phyloP scores from a whole-genome alignment of 495 filamentous ascomycete species.

The Talaromyces borbonicus region DNA sequence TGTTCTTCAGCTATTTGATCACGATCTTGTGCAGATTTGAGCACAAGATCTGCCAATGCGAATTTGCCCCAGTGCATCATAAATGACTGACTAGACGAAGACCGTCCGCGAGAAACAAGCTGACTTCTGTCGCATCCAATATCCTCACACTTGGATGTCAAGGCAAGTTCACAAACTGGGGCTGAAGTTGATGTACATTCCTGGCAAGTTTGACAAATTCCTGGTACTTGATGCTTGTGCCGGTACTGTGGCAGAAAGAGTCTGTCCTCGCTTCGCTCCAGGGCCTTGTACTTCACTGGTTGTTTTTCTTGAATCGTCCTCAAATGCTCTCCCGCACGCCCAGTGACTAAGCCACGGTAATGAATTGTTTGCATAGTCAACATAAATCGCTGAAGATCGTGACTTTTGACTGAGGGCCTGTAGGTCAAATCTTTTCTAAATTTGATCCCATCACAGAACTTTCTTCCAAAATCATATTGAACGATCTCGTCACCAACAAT shows the following conservation, averaged over 20 bases:
- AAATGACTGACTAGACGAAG: background rate
- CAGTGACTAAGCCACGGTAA: background rate
- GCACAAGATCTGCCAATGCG: constrained; percentile 16
- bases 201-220: background rate
- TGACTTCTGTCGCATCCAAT: background rate
- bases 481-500: constrained; percentile 21
- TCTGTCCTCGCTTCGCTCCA: background rate
- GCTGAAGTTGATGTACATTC: background rate
- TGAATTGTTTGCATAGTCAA: background rate
- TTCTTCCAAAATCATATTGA: constrained; percentile 21
- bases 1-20: constrained; percentile 9
- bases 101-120: too few relatives aligned
- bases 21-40: constrained; percentile 18
- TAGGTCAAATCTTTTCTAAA: constrained; percentile 13
- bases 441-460: constrained; percentile 10
- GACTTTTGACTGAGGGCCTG: constrained; percentile 5
- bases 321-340: background rate
- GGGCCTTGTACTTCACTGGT: background rate
- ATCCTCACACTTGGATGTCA: background rate
- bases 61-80: constrained; percentile 6
- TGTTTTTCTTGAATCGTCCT: background rate
- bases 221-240: background rate
- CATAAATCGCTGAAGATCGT: background rate
- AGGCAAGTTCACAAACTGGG: background rate
- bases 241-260: background rate